Base-by-base conservation (phyloP, 192 early-diverging fungal genomes). In the Allomyces javanicus region DNA sequence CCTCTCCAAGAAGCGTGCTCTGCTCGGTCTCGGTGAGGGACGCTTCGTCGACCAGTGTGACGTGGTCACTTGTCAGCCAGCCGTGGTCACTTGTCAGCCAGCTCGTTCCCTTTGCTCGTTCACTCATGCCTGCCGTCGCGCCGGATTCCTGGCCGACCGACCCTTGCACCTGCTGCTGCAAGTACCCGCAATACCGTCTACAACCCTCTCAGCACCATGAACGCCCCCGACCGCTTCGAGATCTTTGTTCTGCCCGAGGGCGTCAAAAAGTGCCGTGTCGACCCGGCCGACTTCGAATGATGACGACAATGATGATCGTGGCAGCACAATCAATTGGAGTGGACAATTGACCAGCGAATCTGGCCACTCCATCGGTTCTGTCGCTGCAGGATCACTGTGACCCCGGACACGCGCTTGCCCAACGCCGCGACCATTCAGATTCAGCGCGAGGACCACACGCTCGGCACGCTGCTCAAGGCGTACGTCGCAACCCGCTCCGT, bases 391-490 rank as follows among this genome's bases (percentile, higher is more conserved):
- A 86, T 95, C 66, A 80, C 80, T 10, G 88, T 93, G 71, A 75
- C 79, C 23, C 85, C 83, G 67, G 94, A 97, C 72, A 83, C 90
- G 44, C 92, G 91, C 73, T 86, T 97, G 73, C 87, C 90, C 21
- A 97, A 99, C 71, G 92, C 92, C 61, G 86, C 91, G 4, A 91
- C 87, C 17, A 93, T 97, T 74, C 85, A 81, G 61, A 85, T 99
- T 58, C 82, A 92, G 61, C 87, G 87, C 71, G 96, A 99, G 73
- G 96, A 99, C 77, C 96, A 99, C 71, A 99, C 94, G n/a, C 75
- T 99, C 3, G 96, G 87, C 24, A 97, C 96, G 72, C 81, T 94
- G 68, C 80, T 99, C n/a, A 73, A 93, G 75, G 86, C 84, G 91
- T 94, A 82, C 77, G 76, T 70, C 4, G 23, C 23, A 9, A 9